Conservation (phyloP, 192 early-diverging fungal species). For the Dispira parvispora region DNA sequence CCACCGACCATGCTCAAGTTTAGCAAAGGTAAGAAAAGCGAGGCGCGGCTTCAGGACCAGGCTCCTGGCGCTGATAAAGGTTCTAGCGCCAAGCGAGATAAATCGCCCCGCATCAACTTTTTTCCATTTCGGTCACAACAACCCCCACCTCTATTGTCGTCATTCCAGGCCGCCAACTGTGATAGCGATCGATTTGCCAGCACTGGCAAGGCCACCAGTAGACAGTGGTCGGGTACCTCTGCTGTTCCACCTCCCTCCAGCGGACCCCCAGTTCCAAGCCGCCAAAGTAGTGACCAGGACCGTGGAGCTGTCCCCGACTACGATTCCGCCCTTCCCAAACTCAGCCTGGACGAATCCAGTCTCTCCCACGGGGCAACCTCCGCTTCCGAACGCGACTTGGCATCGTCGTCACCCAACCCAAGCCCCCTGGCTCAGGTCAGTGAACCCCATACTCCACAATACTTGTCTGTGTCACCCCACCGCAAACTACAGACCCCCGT, state of each 20-base stretch:
- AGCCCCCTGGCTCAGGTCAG: not conserved
- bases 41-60: not conserved
- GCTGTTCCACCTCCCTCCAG: not conserved
- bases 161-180: not conserved
- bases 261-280: not conserved
- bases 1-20: constrained; percentile 2
- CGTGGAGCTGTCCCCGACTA: not conserved
- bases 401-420: not conserved
- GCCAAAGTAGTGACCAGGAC: constrained; percentile 1
- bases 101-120: constrained; percentile 9
- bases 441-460: not conserved
- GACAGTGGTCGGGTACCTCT: not conserved
- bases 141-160: not conserved
- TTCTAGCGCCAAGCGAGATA: not conserved
- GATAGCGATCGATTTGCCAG: not conserved
- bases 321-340: constrained; percentile 5
- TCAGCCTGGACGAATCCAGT: constrained; percentile 1
- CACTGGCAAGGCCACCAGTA: not conserved
- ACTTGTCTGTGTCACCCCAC: not conserved
- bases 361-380: not conserved
- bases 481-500: not conserved
- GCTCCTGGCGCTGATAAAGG: not conserved
- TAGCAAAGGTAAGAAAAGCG: constrained; percentile 5
- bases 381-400: not conserved
- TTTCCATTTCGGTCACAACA: constrained; percentile 9